Evolutionary conservation across 2,329 filamentous ascomycete genomes (phyloP), one percentile per base, ranked within the genome.

Genomic region (Beauveria brongniartii): DNA sequence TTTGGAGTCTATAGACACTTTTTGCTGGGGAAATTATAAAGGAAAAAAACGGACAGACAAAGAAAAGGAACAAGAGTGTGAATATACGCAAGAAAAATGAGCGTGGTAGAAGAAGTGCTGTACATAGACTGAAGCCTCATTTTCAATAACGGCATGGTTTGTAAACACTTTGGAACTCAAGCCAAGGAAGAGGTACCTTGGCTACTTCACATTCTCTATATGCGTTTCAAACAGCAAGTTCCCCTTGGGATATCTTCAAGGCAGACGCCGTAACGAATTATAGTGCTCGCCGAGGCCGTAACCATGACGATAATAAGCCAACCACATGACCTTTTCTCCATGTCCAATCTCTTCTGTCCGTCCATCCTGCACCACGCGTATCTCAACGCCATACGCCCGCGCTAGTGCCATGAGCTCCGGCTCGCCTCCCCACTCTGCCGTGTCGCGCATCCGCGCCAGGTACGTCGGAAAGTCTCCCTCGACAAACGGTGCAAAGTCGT

Each of bases 221-320:
- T 37, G 30, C 30, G 14, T 14, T 34, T 12, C 24, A 24, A 24
- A 24, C 24, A 24, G 24, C 24, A 24, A 24, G 3, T 24, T 1
- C 20, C 8, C 34, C 34, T 10, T 16, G 14, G n/a, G 5, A 10
- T 22, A 1, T n/a, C 43, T 46, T 28, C 43, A 22, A 24, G 10
- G 5, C 10, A 10, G 44, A 22, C 78, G 82, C 67, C 84, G 74
- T 71, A 99, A 75, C 58, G 92, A 96, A 72, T 99, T 99, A 75
- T 99, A 99, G 76, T 99, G 94, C 77, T 97, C 94, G 14, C 94
- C 94, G 55, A 99, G 78, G 1, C 93, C 93, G 73, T 95, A 97
- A 54, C 90, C 91, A 77, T 97, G 92, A 68, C 90, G 83, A 74
- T 97, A 97, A 74, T 97, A 99, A 41, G 92, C 93, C 73, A 99